These are phyloP conservation scores for Erodium chrysanthum DNA, from an alignment of 441 rosid genomes.

Conservation along the genomic window DNA sequence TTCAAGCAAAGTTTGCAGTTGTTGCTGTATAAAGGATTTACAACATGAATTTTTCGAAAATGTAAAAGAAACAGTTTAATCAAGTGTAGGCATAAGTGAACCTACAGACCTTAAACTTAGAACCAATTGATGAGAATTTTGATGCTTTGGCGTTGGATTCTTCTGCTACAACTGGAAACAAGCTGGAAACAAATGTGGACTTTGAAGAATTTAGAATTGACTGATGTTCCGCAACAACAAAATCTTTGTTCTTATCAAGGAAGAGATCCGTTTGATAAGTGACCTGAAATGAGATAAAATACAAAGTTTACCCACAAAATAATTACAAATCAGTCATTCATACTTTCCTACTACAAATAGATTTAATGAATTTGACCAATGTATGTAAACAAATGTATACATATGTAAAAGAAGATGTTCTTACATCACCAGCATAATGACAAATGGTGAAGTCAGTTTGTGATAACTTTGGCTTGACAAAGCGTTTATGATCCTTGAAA, in stretches of 20 bases:
- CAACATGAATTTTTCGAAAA: conserved; percentile 10
- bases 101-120: conserved; percentile 74
- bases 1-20: conserved; percentile 89
- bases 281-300: conserved; percentile 40
- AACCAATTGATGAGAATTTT: conserved; percentile 89
- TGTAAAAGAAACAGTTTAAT: conserved; percentile 13
- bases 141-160: conserved; percentile 71
- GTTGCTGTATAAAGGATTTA: conserved; percentile 53
- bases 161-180: conserved; percentile 71
- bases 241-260: conserved; percentile 97
- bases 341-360: conserved; percentile 9
- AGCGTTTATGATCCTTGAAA: conserved; percentile 79
- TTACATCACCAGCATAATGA: conserved; percentile 98
- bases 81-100: conserved; percentile 6
- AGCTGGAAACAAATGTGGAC: conserved; percentile 70
- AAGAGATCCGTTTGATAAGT: conserved; percentile 85
- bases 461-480: conserved; percentile 88
- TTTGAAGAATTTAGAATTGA: conserved; percentile 62
- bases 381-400: neutral
- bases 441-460: conserved; percentile 75
- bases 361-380: conserved; percentile 10
- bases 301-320: conserved; percentile 5
- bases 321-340: neutral
- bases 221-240: conserved; percentile 90
- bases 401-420: conserved; percentile 18